Evolutionary conservation across 2,329 filamentous ascomycete species (phyloP).

Genomic region (Bipolaris gigantea): DNA sequence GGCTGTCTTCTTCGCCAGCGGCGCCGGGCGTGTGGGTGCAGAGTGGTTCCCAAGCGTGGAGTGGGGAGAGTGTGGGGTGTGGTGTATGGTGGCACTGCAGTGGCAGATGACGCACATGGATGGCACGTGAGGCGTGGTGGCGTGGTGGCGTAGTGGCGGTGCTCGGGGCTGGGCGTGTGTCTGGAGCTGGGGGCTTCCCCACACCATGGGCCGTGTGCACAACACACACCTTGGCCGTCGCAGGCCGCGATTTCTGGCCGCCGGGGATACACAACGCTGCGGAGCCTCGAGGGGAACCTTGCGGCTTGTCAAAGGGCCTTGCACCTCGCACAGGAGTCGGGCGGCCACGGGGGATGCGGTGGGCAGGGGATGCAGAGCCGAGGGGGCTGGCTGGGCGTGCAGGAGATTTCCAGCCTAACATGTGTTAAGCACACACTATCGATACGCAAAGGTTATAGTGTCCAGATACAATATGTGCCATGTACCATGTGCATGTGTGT

Average conservation of each 20-base stretch:
- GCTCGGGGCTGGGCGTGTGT: slow-evolving; percentile 1
- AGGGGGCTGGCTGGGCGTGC: neutral
- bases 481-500: too few species aligned
- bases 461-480: too few species aligned
- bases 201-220: slow-evolving; percentile 11
- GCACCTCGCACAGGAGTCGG: neutral
- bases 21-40: neutral
- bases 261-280: slow-evolving; percentile 9
- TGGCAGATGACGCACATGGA: slow-evolving; percentile 13
- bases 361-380: neutral
- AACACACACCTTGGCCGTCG: slow-evolving; percentile 2
- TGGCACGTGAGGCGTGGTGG: slow-evolving; percentile 14
- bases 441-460: too few species aligned
- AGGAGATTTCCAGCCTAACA: neutral
- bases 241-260: slow-evolving; percentile 7
- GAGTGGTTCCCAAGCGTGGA: neutral
- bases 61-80: neutral
- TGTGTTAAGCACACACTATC: too few species aligned
- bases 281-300: neutral
- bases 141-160: slow-evolving; percentile 14
- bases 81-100: neutral
- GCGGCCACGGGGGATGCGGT: neutral
- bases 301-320: neutral
- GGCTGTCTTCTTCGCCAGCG: neutral
- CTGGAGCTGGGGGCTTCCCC: slow-evolving; percentile 12